These are phyloP conservation scores for Penicillium oxalicum DNA, from an alignment of 2,329 filamentous ascomycete genomes.

Conservation along the genomic window DNA sequence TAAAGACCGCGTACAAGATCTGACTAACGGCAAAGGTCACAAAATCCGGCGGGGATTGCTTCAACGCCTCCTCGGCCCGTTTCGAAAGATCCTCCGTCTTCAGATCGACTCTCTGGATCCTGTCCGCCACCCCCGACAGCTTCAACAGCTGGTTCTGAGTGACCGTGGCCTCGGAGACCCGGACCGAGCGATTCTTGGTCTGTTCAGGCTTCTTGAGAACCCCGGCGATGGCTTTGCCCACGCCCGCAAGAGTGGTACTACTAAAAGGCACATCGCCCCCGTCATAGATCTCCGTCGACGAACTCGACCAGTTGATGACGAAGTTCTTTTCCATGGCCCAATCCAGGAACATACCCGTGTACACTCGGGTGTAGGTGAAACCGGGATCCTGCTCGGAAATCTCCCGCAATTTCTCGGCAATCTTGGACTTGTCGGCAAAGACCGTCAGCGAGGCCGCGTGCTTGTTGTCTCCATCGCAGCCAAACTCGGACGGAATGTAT, in stretches of 20 bases:
- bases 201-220: constrained; percentile 46
- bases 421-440: constrained; percentile 27
- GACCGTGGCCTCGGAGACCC: constrained; percentile 41
- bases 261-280: constrained; percentile 48
- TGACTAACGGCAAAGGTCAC: constrained; percentile 23
- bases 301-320: constrained; percentile 39
- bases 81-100: constrained; percentile 25
- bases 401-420: constrained; percentile 23
- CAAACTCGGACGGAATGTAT: constrained; percentile 35
- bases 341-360: constrained; percentile 32
- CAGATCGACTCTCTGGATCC: constrained; percentile 21
- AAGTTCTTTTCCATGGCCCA: constrained; percentile 35
- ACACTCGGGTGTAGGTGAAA: constrained; percentile 30
- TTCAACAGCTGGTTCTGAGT: constrained; percentile 41
- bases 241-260: constrained; percentile 42
- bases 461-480: constrained; percentile 26
- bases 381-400: constrained; percentile 9
- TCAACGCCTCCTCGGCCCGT: constrained; percentile 26
- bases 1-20: constrained; percentile 28
- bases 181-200: constrained; percentile 49
- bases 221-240: constrained; percentile 47
- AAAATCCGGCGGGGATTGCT: constrained; percentile 22
- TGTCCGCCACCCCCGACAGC: constrained; percentile 20
- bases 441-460: constrained; percentile 23
- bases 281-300: constrained; percentile 41